Base-by-base conservation (phyloP, 768 basidiomycete species). In the Tylopilus vinaceipallidus region DNA sequence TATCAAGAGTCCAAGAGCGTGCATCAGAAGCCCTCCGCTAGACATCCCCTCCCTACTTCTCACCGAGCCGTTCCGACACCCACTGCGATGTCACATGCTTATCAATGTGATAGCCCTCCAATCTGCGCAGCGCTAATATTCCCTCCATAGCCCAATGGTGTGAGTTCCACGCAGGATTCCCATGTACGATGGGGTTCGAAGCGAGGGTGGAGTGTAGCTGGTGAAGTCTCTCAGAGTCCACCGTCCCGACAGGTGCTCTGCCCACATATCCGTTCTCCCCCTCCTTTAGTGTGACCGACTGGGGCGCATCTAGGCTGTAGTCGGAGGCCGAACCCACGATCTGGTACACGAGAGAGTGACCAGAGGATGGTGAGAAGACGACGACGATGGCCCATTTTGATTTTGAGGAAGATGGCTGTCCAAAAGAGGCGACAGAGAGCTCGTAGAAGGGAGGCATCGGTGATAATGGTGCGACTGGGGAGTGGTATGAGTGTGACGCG, bases 371-470 rank as follows among this genome's bases (percentile, higher is more conserved):
- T 0, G 68, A 51, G 58, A 68, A 62, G 2, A 62, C 42, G 45
- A 68, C 66, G 7, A 42, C 62, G 44, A 68, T 60, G 17, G 46
- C 58, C 62, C 66, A 70, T 48, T 41, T 57, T 8, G 59, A 38
- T 49, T 52, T 58, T 14, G 57, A 46, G 2, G 57, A 42, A n/a
- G 63, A 54, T 24, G 55, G 32, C 29, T 61, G 59, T 3, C 38
- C 42, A 45, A 68, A 68, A 35, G 59, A 61, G 42, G 57, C 68
- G 37, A 68, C 58, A 6, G 68, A 41, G 44, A 68, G 55, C 37
- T 68, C 66, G 49, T 70, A 68, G 49, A 66, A 68, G 17, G 66
- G 66, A 34, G 66, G 68, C 66, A 68, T 68, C 11, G n/a, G 42
- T 46, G 45, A 33, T 38, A 16, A 22, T 30, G 23, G 36, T 39